Base-by-base conservation (phyloP, 2,329 filamentous ascomycete genomes). In the Stagonosporopsis chrysanthemi region DNA sequence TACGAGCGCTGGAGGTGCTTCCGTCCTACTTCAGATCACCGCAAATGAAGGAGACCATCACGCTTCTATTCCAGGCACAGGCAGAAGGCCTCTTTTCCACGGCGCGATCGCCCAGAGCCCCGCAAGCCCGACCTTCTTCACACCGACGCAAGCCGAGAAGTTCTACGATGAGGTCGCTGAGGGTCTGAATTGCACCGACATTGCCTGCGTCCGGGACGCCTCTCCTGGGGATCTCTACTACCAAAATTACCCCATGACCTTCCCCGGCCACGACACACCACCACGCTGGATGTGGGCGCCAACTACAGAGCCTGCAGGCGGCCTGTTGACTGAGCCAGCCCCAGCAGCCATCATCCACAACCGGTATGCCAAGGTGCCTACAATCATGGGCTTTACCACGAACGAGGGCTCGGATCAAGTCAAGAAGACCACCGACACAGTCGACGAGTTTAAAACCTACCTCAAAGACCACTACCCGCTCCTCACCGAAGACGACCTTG, bases 401-500 rank as follows among this genome's bases (percentile, higher is more conserved):
- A 74, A 74, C 54, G 66, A 80, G 73, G 63, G 79, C 75, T 60
- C 77, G 65, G 64, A 79, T 68, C 45, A 80, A 67, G 67, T 81
- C 68, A 63, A 72, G 67, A 67, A 70, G 68, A 40, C 60, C 29
- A 64, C 72, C 57, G 65, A 81, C 66, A 54, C 70, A 63, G 35
- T 80, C 75, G 51, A 74, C 73, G 71, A 71, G 14, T 70, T 74
- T 54, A 73, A 70, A 48, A 59, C 61, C 41, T 74, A 74, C 58
- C 61, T 74, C 31, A 68, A 69, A 53, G 70, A 74, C 49, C 71
- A 74, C 58, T 74, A 82, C 33, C 78, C 85, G 4, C 72, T 84
- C 0, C 77, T 85, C 2, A 77, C 84, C 3, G 82, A 84, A 65
- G 81, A 83, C 54, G 82, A 81, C 39, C 79, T 83, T 26, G 54